Base-by-base conservation (phyloP, 192 early-diverging fungal species). In the Coemansia sp. region DNA sequence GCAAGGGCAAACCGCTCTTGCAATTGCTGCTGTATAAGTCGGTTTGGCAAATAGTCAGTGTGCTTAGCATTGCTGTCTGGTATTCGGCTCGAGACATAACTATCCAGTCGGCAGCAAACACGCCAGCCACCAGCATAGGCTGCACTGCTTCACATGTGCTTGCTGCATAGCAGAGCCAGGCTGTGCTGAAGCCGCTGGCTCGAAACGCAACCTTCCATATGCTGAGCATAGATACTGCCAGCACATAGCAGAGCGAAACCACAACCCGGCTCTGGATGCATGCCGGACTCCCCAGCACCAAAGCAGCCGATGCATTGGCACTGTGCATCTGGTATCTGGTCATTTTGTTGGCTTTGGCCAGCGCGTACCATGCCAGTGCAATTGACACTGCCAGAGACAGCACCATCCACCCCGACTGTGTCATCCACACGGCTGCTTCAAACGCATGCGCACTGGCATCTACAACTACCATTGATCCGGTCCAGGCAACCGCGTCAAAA, bases 291-390 rank as follows among this genome's bases (percentile, higher is more conserved):
- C 69, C 69, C 11, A 71, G 41, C 0, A 60, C 62, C 9, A 58
- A 60, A 15, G 26, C 48, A n/a, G 54, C 42, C 11, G 62, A 60
- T 6, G 17, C 18, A 14, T 46, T 56, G 3, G 53, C 23, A 6
- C 31, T 15, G 32, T 51, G 31, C 0, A 46, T 18, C 3, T 43
- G 34, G 32, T 56, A 54, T 5, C 48, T 39, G 11, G 52, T 40
- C 6, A 56, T 47, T n/a, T 71, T 71, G 23, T 43, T 34, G 9
- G 69, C 62, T 34, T 71, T 71, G 3, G 53, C n/a, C 17, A 64
- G 11, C 0, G 69, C 42, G 49, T 58, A 71, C 12, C 8, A 37
- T 2, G 52, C 28, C 14, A 53, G 36, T 9, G 44, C 47, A 8
- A 37, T 15, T 2, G 56, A 36, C 8, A 53, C 18, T 1, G 21